Conservation (phyloP, 129 eudicot genomes). For the Flaveria ramosissima region DNA sequence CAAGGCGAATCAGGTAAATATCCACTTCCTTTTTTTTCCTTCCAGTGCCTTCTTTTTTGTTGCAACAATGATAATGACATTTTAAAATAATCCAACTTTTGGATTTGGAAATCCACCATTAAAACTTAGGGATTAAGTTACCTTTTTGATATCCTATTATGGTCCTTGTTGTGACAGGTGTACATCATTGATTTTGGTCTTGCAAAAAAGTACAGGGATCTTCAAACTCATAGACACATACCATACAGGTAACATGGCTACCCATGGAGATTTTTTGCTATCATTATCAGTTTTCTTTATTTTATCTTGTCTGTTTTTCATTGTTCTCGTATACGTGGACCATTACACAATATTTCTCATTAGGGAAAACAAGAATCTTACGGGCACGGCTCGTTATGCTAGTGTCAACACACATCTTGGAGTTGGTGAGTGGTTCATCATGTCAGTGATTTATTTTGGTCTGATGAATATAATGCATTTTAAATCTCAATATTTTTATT, state of each 20-base stretch:
- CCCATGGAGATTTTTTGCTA: not conserved
- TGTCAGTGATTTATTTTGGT: not conserved
- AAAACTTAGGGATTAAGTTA: not conserved
- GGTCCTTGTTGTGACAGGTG: constrained; percentile 46
- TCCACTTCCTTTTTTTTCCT: not conserved
- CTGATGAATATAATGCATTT: not conserved
- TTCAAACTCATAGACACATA: constrained; percentile 84
- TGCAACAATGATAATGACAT: not conserved
- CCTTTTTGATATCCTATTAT: not conserved
- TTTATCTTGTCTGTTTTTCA: not conserved
- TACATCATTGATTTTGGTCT: constrained; percentile 82
- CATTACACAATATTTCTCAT: constrained; percentile 12
- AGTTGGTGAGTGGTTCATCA: constrained; percentile 63
- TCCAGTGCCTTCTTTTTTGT: too few relatives aligned
- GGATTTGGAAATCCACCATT: constrained; percentile 20
- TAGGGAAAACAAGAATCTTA: constrained; percentile 98
- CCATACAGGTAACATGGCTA: constrained; percentile 67
- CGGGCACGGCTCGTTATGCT: constrained; percentile 99
- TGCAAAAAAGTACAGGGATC: constrained; percentile 89
- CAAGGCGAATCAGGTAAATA: constrained; percentile 87
- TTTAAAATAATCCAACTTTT: not conserved
- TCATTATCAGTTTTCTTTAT: not conserved
- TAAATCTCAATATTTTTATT: not conserved
- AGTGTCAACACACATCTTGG: constrained; percentile 98
- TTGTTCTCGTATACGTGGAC: constrained; percentile 1